These are phyloP conservation scores for Fusarium equiseti DNA, from an alignment of 2,329 filamentous ascomycete genomes.

Conservation along the genomic window DNA sequence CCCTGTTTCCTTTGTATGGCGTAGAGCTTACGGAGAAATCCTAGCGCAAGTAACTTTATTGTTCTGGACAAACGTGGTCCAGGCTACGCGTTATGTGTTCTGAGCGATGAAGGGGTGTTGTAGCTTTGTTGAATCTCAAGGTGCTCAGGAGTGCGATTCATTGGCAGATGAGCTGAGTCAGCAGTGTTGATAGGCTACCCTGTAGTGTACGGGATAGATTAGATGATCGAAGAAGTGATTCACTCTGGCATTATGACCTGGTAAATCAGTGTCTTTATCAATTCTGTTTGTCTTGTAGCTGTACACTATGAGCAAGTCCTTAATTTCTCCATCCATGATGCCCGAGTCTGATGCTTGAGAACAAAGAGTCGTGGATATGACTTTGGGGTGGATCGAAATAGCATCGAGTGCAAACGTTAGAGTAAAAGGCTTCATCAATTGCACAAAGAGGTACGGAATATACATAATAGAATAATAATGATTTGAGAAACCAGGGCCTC, in stretches of 20 bases:
- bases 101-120: slow-evolving; percentile 23
- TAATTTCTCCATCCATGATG: not conserved
- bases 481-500: not conserved
- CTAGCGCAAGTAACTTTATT: not conserved
- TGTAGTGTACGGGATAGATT: not conserved
- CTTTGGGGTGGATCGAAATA: not conserved
- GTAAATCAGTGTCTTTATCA: not conserved
- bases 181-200: slow-evolving; percentile 10
- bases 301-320: not conserved
- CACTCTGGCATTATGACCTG: not conserved
- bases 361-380: no score
- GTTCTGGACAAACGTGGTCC: slow-evolving; percentile 2
- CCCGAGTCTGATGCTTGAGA: not conserved
- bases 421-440: not conserved
- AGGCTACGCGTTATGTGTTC: slow-evolving; percentile 25
- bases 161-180: slow-evolving; percentile 35
- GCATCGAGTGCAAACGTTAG: no score
- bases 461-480: not conserved
- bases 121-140: slow-evolving; percentile 33
- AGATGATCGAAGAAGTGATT: not conserved
- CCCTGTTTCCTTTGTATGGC: not conserved
- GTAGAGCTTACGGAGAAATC: not conserved
- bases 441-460: not conserved
- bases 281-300: not conserved
- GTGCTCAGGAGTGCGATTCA: slow-evolving; percentile 32